phyloP scores from a whole-genome alignment of 345 rosid species.

The Noccaea caerulescens region DNA sequence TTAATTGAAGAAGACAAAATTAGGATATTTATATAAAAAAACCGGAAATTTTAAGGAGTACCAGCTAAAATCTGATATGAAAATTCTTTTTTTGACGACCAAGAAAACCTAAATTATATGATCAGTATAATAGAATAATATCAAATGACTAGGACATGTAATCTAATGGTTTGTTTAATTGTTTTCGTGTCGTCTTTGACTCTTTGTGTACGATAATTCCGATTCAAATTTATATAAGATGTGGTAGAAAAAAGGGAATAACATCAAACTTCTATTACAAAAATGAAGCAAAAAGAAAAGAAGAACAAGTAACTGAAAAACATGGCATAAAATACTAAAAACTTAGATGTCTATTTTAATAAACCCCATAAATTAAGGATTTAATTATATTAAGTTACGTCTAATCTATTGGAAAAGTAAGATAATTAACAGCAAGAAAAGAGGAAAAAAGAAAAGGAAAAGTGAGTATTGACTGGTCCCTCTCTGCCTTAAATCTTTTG shows the following conservation, averaged over 20 bases:
- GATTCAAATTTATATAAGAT: too few relatives aligned
- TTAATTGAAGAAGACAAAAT: neutral
- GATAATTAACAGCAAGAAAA: constrained; percentile 38
- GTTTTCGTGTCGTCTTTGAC: too few relatives aligned
- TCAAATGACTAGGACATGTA: too few relatives aligned
- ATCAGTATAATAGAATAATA: too few relatives aligned
- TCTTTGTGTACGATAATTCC: too few relatives aligned
- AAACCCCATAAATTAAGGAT: constrained; percentile 31
- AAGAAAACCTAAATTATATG: too few relatives aligned
- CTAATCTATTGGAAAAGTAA: constrained; percentile 26
- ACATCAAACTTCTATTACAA: neutral
- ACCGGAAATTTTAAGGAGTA: neutral
- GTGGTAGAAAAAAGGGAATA: too few relatives aligned
- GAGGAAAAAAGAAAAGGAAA: neutral
- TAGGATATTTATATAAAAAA: neutral
- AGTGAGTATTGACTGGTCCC: constrained; percentile 27
- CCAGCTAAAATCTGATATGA: neutral
- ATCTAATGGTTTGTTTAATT: too few relatives aligned
- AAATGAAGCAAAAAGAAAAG: constrained; percentile 9
- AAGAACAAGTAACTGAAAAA: constrained; percentile 12
- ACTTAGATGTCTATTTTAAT: constrained; percentile 14
- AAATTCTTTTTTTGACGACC: neutral
- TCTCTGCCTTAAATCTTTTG: constrained; percentile 19
- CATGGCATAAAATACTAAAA: constrained; percentile 1
- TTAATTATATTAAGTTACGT: constrained; percentile 9